phyloP scores from a whole-genome alignment of 164 flowering plant genomes.

The Platanus orientalis region DNA sequence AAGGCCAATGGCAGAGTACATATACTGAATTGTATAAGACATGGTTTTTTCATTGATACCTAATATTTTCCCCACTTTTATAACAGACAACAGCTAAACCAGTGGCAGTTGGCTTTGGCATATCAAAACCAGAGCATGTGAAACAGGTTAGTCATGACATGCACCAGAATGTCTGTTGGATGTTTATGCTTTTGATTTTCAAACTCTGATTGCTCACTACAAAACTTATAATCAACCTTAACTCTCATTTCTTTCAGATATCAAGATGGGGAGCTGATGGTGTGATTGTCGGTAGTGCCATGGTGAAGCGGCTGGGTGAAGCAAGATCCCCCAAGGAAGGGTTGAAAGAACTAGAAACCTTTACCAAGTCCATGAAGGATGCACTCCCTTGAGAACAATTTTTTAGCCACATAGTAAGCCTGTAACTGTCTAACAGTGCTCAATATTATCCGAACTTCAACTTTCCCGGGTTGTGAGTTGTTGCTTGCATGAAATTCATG shows the following conservation, averaged over 20 bases:
- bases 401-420: background rate
- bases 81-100: slow-evolving; percentile 75
- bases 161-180: background rate
- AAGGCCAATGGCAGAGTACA: no score
- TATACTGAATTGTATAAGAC: no score
- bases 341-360: slow-evolving; percentile 53
- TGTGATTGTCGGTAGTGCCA: slow-evolving; percentile 93
- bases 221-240: background rate
- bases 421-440: background rate
- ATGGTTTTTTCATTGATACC: background rate
- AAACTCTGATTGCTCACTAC: background rate
- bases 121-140: slow-evolving; percentile 91
- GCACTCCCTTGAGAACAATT: slow-evolving; percentile 37
- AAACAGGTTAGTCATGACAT: slow-evolving; percentile 50
- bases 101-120: slow-evolving; percentile 95
- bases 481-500: background rate
- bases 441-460: background rate
- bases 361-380: slow-evolving; percentile 51
- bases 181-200: background rate
- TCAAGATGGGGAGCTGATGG: slow-evolving; percentile 98
- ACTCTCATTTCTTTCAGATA: slow-evolving; percentile 38
- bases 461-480: background rate
- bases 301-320: slow-evolving; percentile 73
- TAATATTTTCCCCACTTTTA: background rate
- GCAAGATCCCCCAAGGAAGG: slow-evolving; percentile 75